Conservation (phyloP, 2,329 filamentous ascomycete genomes). For the Aquanectria penicillioides region DNA sequence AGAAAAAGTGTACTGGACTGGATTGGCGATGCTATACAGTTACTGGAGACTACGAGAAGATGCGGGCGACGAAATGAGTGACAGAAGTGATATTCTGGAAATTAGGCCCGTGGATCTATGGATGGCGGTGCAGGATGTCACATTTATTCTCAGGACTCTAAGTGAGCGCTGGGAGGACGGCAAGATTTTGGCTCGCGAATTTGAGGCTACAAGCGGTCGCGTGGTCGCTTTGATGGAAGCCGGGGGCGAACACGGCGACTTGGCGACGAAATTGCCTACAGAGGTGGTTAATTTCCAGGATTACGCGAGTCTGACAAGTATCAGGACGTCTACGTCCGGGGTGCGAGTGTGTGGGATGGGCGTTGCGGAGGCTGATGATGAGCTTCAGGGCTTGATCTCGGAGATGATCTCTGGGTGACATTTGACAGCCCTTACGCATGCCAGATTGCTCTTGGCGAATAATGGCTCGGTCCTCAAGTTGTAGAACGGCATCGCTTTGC, state of each 20-base stretch:
- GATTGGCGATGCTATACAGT: conserved; percentile 33
- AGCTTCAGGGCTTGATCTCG: conserved; percentile 12
- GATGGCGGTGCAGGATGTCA: conserved; percentile 35
- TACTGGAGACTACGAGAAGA: conserved; percentile 35
- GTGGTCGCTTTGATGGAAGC: conserved; percentile 26
- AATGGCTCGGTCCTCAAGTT: too few relatives aligned
- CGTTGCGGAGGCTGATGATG: conserved; percentile 4
- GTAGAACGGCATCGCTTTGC: too few relatives aligned
- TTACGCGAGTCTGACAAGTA: conserved; percentile 35
- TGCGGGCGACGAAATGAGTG: neutral
- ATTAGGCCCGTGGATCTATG: conserved; percentile 29
- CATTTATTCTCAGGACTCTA: conserved; percentile 33
- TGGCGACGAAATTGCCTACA: conserved; percentile 12
- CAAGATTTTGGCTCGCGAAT: conserved; percentile 26
- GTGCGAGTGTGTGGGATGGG: conserved; percentile 1
- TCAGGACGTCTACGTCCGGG: conserved; percentile 22
- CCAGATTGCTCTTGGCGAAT: too few relatives aligned
- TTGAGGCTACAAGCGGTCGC: conserved; percentile 27
- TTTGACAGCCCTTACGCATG: too few relatives aligned
- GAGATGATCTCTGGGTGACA: conserved; percentile 13
- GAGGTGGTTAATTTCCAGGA: conserved; percentile 29
- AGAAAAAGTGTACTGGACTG: conserved; percentile 40
- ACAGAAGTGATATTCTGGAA: neutral
- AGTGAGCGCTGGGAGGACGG: conserved; percentile 38
- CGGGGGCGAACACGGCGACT: neutral